A percentile compares a stretch with the other conserved stretches of the same genome.
phyloP scores from a whole-genome alignment of 768 basidiomycete species.

The Pleurotus pulmonarius region DNA sequence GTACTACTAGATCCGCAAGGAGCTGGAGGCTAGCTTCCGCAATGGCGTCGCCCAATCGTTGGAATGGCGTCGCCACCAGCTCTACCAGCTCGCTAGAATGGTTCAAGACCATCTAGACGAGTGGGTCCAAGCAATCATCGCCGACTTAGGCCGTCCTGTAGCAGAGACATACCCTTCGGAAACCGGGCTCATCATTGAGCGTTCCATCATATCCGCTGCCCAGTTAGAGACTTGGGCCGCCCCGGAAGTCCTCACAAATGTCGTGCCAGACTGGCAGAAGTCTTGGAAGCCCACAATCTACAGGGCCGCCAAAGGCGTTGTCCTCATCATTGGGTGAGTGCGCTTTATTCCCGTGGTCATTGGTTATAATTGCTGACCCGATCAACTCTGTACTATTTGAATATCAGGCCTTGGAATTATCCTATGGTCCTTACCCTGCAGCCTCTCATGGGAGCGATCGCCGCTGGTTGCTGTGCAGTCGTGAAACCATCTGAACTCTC shows the following conservation, averaged over 20 bases:
- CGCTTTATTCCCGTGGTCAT: conserved; percentile 10
- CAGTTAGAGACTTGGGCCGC: conserved; percentile 58
- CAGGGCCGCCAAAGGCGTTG: conserved; percentile 59
- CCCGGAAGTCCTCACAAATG: conserved; percentile 32
- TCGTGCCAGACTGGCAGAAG: conserved; percentile 39
- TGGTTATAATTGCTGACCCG: conserved; percentile 2
- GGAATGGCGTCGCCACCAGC: conserved; percentile 60
- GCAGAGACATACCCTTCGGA: conserved; percentile 41
- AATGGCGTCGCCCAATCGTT: conserved; percentile 47
- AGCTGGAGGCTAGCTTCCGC: conserved; percentile 45
- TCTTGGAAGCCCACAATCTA: conserved; percentile 50
- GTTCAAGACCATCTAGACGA: conserved; percentile 58
- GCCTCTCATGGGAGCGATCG: conserved; percentile 67
- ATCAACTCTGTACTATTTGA: neutral
- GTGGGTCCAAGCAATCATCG: conserved; percentile 41
- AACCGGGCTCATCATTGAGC: conserved; percentile 36
- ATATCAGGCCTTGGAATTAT: conserved; percentile 64
- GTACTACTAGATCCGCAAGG: conserved; percentile 24
- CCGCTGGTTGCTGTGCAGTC: conserved; percentile 67
- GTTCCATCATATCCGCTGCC: conserved; percentile 38
- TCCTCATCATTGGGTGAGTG: conserved; percentile 55
- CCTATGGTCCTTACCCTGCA: conserved; percentile 43
- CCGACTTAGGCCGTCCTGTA: conserved; percentile 49
- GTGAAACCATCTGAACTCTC: conserved; percentile 66
- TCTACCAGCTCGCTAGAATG: conserved; percentile 58